phyloP scores from a whole-genome alignment of 179 eudicot genomes.

The Drosera spatulata region DNA sequence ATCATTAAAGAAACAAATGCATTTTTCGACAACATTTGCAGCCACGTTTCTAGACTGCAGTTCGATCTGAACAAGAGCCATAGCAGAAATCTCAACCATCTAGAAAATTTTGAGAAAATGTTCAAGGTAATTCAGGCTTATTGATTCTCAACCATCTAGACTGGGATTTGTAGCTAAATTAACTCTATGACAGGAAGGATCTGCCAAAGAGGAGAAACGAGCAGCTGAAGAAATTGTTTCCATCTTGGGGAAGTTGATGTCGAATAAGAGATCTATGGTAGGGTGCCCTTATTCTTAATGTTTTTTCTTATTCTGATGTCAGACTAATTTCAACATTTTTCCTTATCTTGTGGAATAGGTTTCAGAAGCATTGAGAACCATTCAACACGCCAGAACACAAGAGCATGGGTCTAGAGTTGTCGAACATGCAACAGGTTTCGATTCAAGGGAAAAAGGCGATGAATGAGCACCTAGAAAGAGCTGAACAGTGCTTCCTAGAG shows the following conservation, averaged over 20 bases:
- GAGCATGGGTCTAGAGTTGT: slow-evolving; percentile 34
- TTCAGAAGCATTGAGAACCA: slow-evolving; percentile 43
- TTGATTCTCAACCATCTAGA: background rate
- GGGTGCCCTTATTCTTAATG: no score
- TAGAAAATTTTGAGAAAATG: slow-evolving; percentile 41
- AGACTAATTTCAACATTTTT: slow-evolving; percentile 5
- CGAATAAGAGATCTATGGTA: slow-evolving; percentile 44
- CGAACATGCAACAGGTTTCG: slow-evolving; percentile 46
- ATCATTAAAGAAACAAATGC: slow-evolving; percentile 49
- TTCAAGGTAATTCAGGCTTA: slow-evolving; percentile 43
- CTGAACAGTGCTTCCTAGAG: slow-evolving; percentile 33
- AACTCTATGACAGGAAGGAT: slow-evolving; percentile 86
- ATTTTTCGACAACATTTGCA: slow-evolving; percentile 49
- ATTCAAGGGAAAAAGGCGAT: slow-evolving; percentile 36
- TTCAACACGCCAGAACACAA: slow-evolving; percentile 23
- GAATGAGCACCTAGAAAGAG: slow-evolving; percentile 34
- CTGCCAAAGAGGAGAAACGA: slow-evolving; percentile 55
- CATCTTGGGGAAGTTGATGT: slow-evolving; percentile 47
- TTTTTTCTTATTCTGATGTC: background rate
- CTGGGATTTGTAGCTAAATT: no score
- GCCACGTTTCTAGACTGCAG: slow-evolving; percentile 41
- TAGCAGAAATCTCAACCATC: slow-evolving; percentile 22
- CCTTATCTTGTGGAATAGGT: slow-evolving; percentile 29
- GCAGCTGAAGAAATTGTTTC: slow-evolving; percentile 60
- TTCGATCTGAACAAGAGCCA: slow-evolving; percentile 42